A percentile compares a stretch with the other conserved stretches of the same genome.
phyloP scores from a whole-genome alignment of 2,329 filamentous ascomycete genomes.

The Ascocoryne sarcoides region DNA sequence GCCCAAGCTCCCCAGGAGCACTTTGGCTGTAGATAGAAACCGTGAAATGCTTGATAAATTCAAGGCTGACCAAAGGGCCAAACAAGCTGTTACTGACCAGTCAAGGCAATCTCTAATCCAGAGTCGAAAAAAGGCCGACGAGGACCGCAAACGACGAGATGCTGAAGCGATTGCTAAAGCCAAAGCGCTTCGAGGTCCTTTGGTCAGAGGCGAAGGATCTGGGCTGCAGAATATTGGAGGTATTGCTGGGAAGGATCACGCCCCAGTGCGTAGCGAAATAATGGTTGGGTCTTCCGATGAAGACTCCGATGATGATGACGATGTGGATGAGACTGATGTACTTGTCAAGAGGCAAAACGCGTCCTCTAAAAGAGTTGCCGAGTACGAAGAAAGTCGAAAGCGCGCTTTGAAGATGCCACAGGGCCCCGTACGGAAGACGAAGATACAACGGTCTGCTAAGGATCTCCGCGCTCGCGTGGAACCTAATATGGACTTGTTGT shows the following conservation, averaged over 20 bases:
- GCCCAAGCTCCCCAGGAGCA: constrained; percentile 18
- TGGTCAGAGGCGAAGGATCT: constrained; percentile 68
- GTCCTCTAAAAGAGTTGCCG: constrained; percentile 25
- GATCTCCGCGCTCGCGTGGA: constrained; percentile 91
- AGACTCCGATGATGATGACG: constrained; percentile 65
- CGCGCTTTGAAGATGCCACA: constrained; percentile 42
- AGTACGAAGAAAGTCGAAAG: constrained; percentile 38
- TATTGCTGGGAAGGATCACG: constrained; percentile 70
- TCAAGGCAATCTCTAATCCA: constrained; percentile 53
- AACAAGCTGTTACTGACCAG: constrained; percentile 7
- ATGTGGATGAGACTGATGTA: constrained; percentile 44
- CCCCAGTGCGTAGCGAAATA: constrained; percentile 67
- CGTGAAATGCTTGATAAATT: constrained; percentile 5
- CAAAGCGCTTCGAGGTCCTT: constrained; percentile 46
- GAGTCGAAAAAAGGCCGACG: constrained; percentile 64
- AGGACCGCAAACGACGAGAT: constrained; percentile 65
- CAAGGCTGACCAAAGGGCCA: not conserved
- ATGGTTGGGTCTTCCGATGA: constrained; percentile 74
- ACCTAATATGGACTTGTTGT: constrained; percentile 77
- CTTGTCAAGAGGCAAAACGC: constrained; percentile 39
- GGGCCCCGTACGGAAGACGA: constrained; percentile 75
- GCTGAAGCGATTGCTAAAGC: constrained; percentile 63
- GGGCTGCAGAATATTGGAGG: constrained; percentile 64
- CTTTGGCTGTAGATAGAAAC: constrained; percentile 20
- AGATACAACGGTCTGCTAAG: constrained; percentile 72